Base-by-base conservation (phyloP, 305 asterid species). In the Rubia occidens region DNA sequence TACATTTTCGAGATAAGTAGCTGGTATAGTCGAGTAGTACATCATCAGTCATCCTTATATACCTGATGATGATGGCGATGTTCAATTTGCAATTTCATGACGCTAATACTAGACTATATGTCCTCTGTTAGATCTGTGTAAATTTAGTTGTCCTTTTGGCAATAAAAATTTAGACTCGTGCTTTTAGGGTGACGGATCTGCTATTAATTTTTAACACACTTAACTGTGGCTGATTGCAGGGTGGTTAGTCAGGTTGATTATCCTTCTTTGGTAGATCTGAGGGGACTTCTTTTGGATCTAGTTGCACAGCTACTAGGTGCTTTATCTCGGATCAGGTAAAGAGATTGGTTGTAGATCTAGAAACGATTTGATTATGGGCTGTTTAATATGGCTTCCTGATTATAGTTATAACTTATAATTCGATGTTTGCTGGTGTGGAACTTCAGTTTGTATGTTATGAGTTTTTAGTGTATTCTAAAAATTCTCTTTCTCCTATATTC, bases 231-330 rank as follows among this genome's bases (percentile, higher is more conserved):
- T 71, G 61, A 72, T 75, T 76, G 63, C 95, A 95, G 99, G 88
- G 96, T 88, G 78, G 98, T 95, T 72, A 95, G 99, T 86, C 99
- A 91, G 85, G 91, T 89, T 20, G 97, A 95, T 66, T 91, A 95
- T 81, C 99, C 99, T 79, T 95, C 98, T 32, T 87, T 95, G 80
- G 97, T 95, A 79, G 99, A 95, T 85, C 86, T 95, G 78, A 88
- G 99, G 80, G 96, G 99, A 75, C 98, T 95, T 82, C 95, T 95
- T 73, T 86, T 95, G 80, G 99, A 95, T 84, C 83, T 95, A 69
- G 99, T 91, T 54, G 99, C 99, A 26, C 99, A 95, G 77, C 96
- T 95, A 58, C 97, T 95, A 71, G 98, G 99, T 75, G 99, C 98
- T 78, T 79, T 95, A 66, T 95, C 99, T 61, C 91, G 92, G 75